phyloP scores from a whole-genome alignment of 176 grass and related monocot genomes.

The Zizania latifolia region DNA sequence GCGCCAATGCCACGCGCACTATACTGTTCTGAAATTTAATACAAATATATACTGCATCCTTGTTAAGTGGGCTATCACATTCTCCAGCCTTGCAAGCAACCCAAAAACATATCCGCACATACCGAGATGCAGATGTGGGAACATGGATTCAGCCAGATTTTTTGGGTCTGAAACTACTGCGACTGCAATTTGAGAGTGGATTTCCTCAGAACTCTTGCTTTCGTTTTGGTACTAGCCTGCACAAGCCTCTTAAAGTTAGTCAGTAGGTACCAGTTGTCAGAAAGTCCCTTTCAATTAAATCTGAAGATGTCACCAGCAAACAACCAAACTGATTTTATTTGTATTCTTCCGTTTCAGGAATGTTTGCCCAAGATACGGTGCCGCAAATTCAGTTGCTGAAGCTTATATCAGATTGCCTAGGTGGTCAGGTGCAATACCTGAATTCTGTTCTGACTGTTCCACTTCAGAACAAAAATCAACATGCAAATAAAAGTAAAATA shows the following conservation, averaged over 20 bases:
- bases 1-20: too few relatives aligned
- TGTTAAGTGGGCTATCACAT: not conserved
- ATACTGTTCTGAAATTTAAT: too few relatives aligned
- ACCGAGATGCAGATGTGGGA: too few relatives aligned
- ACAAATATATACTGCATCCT: too few relatives aligned
- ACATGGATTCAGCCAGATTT: too few relatives aligned
- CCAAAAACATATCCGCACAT: too few relatives aligned
- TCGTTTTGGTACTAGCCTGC: not conserved
- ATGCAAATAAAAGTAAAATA: not conserved
- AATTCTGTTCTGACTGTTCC: too few relatives aligned
- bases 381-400: constrained; percentile 14
- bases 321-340: not conserved
- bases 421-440: too few relatives aligned
- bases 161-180: too few relatives aligned
- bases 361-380: not conserved
- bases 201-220: too few relatives aligned
- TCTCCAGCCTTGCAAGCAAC: not conserved
- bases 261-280: not conserved
- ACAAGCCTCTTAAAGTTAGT: not conserved
- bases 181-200: too few relatives aligned
- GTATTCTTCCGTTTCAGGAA: not conserved
- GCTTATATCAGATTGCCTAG: not conserved
- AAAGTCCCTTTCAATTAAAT: not conserved
- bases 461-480: not conserved
- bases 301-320: not conserved